Evolutionary conservation across 371 early-diverging fungal genomes (phyloP), one percentile per base, ranked within the genome.

Genomic region (Syncephalastrum contaminatum): DNA sequence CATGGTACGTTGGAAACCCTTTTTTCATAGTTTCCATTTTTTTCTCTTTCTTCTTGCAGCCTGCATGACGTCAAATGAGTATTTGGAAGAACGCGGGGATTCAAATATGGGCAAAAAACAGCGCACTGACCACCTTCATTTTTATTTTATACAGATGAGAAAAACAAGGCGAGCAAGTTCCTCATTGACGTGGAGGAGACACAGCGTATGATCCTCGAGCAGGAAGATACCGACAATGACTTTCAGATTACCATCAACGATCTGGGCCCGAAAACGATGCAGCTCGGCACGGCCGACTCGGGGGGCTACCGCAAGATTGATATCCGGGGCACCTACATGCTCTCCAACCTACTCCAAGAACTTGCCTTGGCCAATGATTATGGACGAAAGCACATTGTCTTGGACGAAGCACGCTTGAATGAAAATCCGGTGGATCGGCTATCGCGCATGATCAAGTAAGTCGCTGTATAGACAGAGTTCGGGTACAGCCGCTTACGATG

Each of bases 151-250:
- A 21, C 40, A 81, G 92, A 92, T 61, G 89, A 85, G 49, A 86
- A 84, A 62, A 66, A 61, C 46, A 76, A 81, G 45, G 84, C 91
- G 4, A 76, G 89, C 15, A 77, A 82, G 43, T 91, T 92, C 66
- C 67, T 92, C 6, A 82, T 95, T 43, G 88, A 95, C 54, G 92
- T 95, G 1, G 86, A 84, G 51, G 85, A 84, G 50, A 90, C 92
- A 4, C 82, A 88, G 47, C 77, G 84, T 47, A 63, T 68, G 43
- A 75, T 96, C 14, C 75, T 96, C 22, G 85, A 73, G 51, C 95
- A 96, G 60, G 95, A 96, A 67, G 97, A 96, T 70, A 92, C 94
- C 0, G 89, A 95, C 70, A 91, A 90, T 16, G 91, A 96, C 62
- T 87, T 75, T 62, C 95, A 95, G 64, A 94, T 96, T 58, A 96